These are phyloP conservation scores for Emiliania huxleyi DNA, from an alignment of 78 protist genomes.

Conservation along the genomic window DNA sequence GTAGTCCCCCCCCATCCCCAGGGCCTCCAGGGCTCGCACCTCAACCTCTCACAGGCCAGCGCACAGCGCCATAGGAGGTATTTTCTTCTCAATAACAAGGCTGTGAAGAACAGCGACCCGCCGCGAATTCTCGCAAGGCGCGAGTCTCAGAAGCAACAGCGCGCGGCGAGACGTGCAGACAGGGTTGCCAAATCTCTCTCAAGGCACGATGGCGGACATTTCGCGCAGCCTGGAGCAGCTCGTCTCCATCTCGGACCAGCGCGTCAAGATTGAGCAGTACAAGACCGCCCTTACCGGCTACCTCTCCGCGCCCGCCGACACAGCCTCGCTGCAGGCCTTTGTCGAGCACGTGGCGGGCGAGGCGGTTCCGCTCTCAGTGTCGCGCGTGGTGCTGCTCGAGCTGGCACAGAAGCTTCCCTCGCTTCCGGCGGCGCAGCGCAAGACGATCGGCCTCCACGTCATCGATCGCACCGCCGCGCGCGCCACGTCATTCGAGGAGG, in stretches of 20 bases:
- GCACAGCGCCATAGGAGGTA: too few relatives aligned
- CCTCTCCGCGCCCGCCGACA: background rate
- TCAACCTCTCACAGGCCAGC: too few relatives aligned
- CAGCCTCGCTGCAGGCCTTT: conserved; percentile 36
- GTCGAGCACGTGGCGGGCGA: conserved; percentile 35
- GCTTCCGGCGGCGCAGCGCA: conserved; percentile 11
- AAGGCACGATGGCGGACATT: background rate
- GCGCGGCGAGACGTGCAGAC: too few relatives aligned
- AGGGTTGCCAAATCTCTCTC: background rate
- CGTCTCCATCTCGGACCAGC: conserved; percentile 27
- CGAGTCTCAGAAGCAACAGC: too few relatives aligned
- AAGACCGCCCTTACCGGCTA: conserved; percentile 42
- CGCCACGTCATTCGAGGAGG: conserved; percentile 73
- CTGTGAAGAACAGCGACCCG: too few relatives aligned
- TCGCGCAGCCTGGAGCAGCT: background rate
- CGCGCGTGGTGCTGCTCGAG: conserved; percentile 59
- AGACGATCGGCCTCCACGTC: conserved; percentile 34
- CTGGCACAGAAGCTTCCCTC: conserved; percentile 1
- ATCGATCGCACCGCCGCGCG: conserved; percentile 64
- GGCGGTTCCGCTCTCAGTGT: conserved; percentile 65
- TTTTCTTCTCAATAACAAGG: too few relatives aligned
- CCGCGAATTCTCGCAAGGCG: too few relatives aligned
- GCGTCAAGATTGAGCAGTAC: conserved; percentile 61
- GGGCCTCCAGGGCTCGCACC: too few relatives aligned
- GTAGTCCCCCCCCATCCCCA: too few relatives aligned